Evolutionary conservation across 495 filamentous ascomycete species (phyloP).

Genomic region (Hyaloscypha variabilis): DNA sequence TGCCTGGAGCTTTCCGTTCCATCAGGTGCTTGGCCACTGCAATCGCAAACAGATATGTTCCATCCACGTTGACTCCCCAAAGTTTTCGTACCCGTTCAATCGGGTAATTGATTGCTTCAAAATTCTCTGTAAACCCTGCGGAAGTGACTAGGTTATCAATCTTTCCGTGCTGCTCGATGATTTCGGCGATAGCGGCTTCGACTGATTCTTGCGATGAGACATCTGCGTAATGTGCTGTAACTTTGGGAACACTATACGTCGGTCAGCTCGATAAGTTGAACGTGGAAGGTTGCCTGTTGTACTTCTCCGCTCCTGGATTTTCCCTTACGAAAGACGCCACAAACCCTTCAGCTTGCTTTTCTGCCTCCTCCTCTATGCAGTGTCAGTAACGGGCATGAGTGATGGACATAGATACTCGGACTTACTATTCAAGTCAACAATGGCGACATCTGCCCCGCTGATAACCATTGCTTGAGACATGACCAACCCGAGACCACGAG

Average conservation of each 20-base stretch:
- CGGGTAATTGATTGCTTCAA: slow-evolving; percentile 85
- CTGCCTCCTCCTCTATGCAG: slow-evolving; percentile 76
- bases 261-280: slow-evolving; percentile 4
- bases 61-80: slow-evolving; percentile 93
- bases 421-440: slow-evolving; percentile 91
- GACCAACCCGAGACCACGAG: slow-evolving; percentile 65
- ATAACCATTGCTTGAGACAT: slow-evolving; percentile 89
- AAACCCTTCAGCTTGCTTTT: slow-evolving; percentile 69
- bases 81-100: slow-evolving; percentile 88
- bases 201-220: slow-evolving; percentile 81
- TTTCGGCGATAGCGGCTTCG: slow-evolving; percentile 66
- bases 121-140: slow-evolving; percentile 96
- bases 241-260: slow-evolving; percentile 64
- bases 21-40: slow-evolving; percentile 88
- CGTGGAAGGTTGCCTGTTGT: slow-evolving; percentile 33
- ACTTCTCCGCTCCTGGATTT: slow-evolving; percentile 75
- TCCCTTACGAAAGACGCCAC: slow-evolving; percentile 73
- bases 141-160: slow-evolving; percentile 94
- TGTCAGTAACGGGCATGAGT: slow-evolving; percentile 7
- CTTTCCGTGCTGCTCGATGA: slow-evolving; percentile 69
- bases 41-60: slow-evolving; percentile 87
- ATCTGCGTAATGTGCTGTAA: slow-evolving; percentile 89
- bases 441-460: slow-evolving; percentile 84
- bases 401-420: slow-evolving; percentile 26
- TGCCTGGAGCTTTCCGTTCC: slow-evolving; percentile 74